These are phyloP conservation scores for Verticillium klebahnii DNA, from an alignment of 2,329 filamentous ascomycete genomes.

Conservation along the genomic window DNA sequence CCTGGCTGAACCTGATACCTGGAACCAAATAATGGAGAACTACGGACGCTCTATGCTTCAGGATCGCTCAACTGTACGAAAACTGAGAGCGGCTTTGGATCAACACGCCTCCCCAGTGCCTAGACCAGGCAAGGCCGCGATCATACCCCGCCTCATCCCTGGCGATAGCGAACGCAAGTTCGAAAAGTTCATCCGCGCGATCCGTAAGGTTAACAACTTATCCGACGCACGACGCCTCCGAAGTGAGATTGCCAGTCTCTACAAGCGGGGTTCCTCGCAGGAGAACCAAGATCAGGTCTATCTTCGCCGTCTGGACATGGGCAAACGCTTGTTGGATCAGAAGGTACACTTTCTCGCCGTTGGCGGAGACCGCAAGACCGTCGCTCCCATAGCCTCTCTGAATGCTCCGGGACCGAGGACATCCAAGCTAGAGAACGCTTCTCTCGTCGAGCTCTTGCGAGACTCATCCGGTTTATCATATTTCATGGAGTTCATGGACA, in stretches of 20 bases:
- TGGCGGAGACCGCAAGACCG: constrained; percentile 48
- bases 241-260: constrained; percentile 85
- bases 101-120: constrained; percentile 85
- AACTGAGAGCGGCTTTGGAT: constrained; percentile 85
- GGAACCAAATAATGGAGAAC: constrained; percentile 94
- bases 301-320: constrained; percentile 83
- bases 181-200: constrained; percentile 87
- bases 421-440: constrained; percentile 69
- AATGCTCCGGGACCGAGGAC: constrained; percentile 29
- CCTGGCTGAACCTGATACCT: constrained; percentile 88
- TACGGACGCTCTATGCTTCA: constrained; percentile 83
- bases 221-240: constrained; percentile 90
- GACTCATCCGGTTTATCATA: constrained; percentile 90
- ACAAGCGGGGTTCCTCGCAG: constrained; percentile 76
- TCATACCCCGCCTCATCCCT: constrained; percentile 74
- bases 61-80: constrained; percentile 90
- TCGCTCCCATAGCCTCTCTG: constrained; percentile 17
- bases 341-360: constrained; percentile 77
- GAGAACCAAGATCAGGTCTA: constrained; percentile 83
- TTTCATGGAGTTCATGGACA: constrained; percentile 99
- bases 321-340: constrained; percentile 84
- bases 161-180: constrained; percentile 89
- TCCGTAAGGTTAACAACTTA: constrained; percentile 82
- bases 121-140: constrained; percentile 56
- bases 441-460: constrained; percentile 79